Evolutionary conservation across 495 filamentous ascomycete genomes (phyloP).

Genomic region (Durotheca rogersii): DNA sequence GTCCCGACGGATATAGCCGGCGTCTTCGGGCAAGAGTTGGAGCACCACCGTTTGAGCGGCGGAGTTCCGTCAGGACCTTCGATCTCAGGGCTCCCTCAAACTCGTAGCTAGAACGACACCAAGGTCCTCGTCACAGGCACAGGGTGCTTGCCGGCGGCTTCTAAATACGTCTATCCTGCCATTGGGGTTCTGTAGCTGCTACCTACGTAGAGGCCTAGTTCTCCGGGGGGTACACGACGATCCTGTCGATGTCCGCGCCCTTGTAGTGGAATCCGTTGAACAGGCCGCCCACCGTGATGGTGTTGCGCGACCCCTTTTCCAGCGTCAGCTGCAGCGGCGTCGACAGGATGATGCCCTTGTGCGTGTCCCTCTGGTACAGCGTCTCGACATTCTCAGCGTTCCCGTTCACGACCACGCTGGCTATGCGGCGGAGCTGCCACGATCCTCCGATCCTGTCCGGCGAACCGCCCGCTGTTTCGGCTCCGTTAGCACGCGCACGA

Average conservation of each 20-base stretch:
- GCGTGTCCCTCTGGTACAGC: conserved; percentile 46
- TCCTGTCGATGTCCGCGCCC: conserved; percentile 45
- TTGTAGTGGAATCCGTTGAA: conserved; percentile 45
- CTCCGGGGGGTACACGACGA: conserved; percentile 48
- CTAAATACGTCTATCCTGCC: too few relatives aligned
- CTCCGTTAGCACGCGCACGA: neutral
- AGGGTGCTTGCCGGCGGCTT: too few relatives aligned
- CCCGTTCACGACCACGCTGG: conserved; percentile 47
- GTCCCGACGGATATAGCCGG: too few relatives aligned
- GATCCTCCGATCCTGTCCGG: conserved; percentile 46
- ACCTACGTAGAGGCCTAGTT: too few relatives aligned
- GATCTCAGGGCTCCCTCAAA: too few relatives aligned
- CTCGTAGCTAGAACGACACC: too few relatives aligned
- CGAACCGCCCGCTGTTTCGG: conserved; percentile 34
- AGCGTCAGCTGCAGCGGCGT: conserved; percentile 42
- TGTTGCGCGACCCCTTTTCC: conserved; percentile 40
- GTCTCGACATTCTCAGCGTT: conserved; percentile 38
- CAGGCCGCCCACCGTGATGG: conserved; percentile 45
- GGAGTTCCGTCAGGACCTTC: too few relatives aligned
- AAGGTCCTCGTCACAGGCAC: too few relatives aligned
- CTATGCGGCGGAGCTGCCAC: conserved; percentile 47
- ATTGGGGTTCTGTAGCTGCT: conserved; percentile 5
- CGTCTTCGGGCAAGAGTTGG: too few relatives aligned
- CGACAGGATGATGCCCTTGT: conserved; percentile 48
- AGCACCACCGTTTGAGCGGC: too few relatives aligned